These are phyloP conservation scores for Capsicum baccatum DNA, from an alignment of 257 asterid genomes.

Conservation along the genomic window DNA sequence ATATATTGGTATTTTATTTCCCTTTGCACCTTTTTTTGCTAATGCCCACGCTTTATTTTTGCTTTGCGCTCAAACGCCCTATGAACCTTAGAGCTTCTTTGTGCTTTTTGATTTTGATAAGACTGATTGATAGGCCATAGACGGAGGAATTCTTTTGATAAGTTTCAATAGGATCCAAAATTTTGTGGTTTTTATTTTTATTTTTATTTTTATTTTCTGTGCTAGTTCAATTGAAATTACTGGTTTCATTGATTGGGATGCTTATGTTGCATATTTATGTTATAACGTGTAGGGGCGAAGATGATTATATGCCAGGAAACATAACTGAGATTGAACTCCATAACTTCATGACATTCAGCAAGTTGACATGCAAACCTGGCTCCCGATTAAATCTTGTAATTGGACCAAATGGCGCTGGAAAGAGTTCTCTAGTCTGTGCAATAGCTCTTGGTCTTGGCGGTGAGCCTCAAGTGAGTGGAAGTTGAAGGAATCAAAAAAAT, in stretches of 20 bases:
- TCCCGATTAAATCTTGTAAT: constrained; percentile 87
- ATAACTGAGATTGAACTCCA: constrained; percentile 74
- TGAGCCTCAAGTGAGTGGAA: constrained; percentile 74
- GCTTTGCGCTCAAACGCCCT: too few species aligned
- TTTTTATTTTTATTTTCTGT: neutral
- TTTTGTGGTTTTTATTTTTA: neutral
- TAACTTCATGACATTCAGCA: constrained; percentile 91
- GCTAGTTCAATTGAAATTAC: constrained; percentile 13
- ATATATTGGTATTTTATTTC: too few species aligned
- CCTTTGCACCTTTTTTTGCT: too few species aligned
- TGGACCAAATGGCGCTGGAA: constrained; percentile 98
- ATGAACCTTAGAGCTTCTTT: too few species aligned
- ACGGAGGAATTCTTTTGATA: neutral
- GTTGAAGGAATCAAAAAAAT: neutral
- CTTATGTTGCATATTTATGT: neutral
- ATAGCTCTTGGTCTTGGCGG: constrained; percentile 96
- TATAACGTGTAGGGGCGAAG: constrained; percentile 67
- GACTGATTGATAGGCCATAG: neutral
- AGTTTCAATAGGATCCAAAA: neutral
- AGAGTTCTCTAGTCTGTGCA: constrained; percentile 97
- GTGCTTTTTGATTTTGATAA: too few species aligned
- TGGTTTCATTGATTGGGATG: constrained; percentile 23
- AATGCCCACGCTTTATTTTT: too few species aligned
- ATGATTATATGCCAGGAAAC: constrained; percentile 83
- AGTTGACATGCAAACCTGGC: constrained; percentile 72